Conservation (phyloP, 306 rosid species). For the Lithocarpus polystachyus region DNA sequence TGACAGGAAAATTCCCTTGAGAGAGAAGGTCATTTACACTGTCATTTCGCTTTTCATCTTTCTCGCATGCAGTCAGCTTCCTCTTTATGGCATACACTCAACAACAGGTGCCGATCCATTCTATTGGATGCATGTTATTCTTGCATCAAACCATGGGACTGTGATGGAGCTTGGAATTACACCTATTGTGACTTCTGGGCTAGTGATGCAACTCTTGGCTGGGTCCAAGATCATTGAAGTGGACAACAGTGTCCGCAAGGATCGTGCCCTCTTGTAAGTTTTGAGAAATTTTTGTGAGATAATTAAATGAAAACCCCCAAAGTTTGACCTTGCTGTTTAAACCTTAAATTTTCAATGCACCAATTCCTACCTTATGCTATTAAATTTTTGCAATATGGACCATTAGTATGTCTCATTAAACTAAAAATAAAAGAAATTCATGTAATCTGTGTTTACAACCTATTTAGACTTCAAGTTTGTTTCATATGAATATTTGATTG, state of each 20-base stretch:
- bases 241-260: slow-evolving; percentile 68
- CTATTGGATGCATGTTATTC: slow-evolving; percentile 72
- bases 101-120: slow-evolving; percentile 76
- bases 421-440: too few relatives aligned
- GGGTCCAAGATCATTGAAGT: slow-evolving; percentile 64
- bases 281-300: not conserved
- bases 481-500: too few relatives aligned
- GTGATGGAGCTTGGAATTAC: slow-evolving; percentile 74
- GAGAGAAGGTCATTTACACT: slow-evolving; percentile 70
- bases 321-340: too few relatives aligned
- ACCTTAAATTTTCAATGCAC: too few relatives aligned
- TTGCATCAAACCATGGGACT: slow-evolving; percentile 69
- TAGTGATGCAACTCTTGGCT: slow-evolving; percentile 60
- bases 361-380: too few relatives aligned
- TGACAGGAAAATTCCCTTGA: slow-evolving; percentile 52
- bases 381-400: too few relatives aligned
- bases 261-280: slow-evolving; percentile 66
- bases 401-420: too few relatives aligned
- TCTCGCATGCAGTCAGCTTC: slow-evolving; percentile 71
- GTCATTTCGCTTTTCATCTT: slow-evolving; percentile 60
- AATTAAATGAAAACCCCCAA: too few relatives aligned
- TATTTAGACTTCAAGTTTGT: too few relatives aligned
- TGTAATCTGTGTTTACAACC: too few relatives aligned
- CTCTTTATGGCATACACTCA: slow-evolving; percentile 73
- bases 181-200: slow-evolving; percentile 66